phyloP scores from a whole-genome alignment of 2,329 filamentous ascomycete genomes.

The Scedosporium minutisporum region DNA sequence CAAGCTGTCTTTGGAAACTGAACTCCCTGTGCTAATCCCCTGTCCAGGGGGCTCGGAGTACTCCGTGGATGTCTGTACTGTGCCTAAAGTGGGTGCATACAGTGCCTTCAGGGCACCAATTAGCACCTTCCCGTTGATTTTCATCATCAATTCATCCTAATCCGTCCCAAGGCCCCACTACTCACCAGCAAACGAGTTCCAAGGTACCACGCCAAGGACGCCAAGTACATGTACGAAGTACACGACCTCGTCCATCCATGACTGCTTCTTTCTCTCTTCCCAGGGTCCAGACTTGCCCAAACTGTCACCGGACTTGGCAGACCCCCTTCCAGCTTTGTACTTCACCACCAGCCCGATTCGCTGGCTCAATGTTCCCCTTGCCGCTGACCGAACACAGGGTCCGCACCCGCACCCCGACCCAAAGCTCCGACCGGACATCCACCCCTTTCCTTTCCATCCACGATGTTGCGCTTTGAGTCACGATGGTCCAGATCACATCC shows the following conservation, averaged over 20 bases:
- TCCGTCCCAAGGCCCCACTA: neutral
- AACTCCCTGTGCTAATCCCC: neutral
- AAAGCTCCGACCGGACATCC: constrained; percentile 5
- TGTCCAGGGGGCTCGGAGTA: neutral
- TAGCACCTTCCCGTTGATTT: neutral
- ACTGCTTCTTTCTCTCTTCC: neutral
- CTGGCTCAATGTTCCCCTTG: neutral
- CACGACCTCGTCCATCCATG: neutral
- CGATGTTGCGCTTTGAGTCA: neutral
- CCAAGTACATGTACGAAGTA: neutral
- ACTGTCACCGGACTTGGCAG: neutral
- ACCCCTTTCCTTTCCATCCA: neutral
- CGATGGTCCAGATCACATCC: neutral
- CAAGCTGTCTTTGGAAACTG: neutral
- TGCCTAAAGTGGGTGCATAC: neutral
- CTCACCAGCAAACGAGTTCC: neutral
- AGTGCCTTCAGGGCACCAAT: neutral
- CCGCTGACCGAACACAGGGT: neutral
- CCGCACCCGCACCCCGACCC: neutral
- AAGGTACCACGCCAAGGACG: neutral
- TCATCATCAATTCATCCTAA: neutral
- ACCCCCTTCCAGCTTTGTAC: neutral
- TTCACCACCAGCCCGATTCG: neutral
- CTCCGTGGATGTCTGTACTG: neutral
- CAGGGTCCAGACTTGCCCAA: neutral